phyloP scores from a whole-genome alignment of 768 basidiomycete genomes.

The Serpula lacrymans region DNA sequence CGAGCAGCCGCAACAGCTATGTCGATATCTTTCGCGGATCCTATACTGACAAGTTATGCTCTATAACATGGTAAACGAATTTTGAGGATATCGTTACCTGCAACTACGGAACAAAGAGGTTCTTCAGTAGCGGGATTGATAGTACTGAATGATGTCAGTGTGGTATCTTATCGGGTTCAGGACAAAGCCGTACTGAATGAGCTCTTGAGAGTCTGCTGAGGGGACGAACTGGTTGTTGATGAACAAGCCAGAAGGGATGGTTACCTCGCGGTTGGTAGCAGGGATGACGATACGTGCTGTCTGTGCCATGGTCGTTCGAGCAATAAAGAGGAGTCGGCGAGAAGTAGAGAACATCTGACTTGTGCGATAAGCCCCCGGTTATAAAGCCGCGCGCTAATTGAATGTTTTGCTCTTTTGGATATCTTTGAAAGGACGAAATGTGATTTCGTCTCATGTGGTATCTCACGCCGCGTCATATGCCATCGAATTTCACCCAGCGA shows the following conservation, averaged over 20 bases:
- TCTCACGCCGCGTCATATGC: no score
- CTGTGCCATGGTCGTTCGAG: conserved; percentile 53
- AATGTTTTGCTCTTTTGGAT: no score
- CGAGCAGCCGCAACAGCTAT: conserved; percentile 80
- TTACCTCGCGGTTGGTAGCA: conserved; percentile 45
- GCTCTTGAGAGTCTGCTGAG: conserved; percentile 65
- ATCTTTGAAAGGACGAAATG: no score
- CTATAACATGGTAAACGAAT: neutral
- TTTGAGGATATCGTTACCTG: conserved; percentile 47
- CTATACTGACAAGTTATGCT: conserved; percentile 34
- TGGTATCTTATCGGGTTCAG: conserved; percentile 16
- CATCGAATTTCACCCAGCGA: no score
- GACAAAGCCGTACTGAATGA: conserved; percentile 50
- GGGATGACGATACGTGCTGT: conserved; percentile 38
- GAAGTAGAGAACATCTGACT: no score
- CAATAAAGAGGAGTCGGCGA: no score
- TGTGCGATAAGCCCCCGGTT: no score
- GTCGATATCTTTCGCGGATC: conserved; percentile 75
- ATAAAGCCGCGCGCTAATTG: no score
- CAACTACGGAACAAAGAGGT: conserved; percentile 61
- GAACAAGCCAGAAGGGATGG: conserved; percentile 80
- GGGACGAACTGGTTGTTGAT: conserved; percentile 88
- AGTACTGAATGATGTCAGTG: conserved; percentile 40
- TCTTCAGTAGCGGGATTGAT: conserved; percentile 83
- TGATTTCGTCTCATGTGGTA: no score